Evolutionary conservation across 768 basidiomycete genomes (phyloP).

Genomic region (Agrocybe pediades): DNA sequence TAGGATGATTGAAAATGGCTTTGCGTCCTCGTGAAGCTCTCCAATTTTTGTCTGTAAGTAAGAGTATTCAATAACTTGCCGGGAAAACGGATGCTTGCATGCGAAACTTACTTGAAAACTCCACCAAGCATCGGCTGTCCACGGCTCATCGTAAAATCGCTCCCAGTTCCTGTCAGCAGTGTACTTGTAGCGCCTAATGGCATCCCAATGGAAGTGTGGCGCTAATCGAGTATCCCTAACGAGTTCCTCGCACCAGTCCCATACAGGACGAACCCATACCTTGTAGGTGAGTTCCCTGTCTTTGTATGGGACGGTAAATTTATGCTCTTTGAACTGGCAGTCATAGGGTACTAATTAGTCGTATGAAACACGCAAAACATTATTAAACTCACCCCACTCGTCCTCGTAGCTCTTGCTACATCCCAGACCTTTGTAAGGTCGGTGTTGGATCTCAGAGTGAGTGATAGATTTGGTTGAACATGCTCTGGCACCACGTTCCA

Average conservation of each 20-base stretch:
- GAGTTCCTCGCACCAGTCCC: not conserved
- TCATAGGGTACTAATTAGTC: not conserved
- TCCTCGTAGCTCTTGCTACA: not conserved
- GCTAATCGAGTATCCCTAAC: not conserved
- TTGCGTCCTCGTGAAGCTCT: conserved; percentile 20
- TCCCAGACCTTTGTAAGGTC: not conserved
- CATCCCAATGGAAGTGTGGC: not conserved
- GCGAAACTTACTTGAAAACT: conserved; percentile 28
- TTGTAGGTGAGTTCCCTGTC: not conserved
- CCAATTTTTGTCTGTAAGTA: not conserved
- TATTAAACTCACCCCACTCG: not conserved
- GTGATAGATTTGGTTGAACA: no score
- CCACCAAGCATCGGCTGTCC: conserved; percentile 34
- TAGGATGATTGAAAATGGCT: conserved; percentile 30
- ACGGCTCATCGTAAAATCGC: conserved; percentile 32
- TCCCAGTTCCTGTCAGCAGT: not conserved
- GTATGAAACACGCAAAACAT: not conserved
- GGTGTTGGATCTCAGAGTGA: not conserved
- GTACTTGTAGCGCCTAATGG: not conserved
- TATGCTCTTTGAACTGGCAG: not conserved
- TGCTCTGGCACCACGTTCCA: not conserved
- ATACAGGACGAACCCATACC: not conserved
- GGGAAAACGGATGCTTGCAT: not conserved
- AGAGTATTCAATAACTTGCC: not conserved
- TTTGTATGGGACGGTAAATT: not conserved